These are phyloP conservation scores for Tetracladium maxilliforme DNA, from an alignment of 2,329 filamentous ascomycete species.

Conservation along the genomic window DNA sequence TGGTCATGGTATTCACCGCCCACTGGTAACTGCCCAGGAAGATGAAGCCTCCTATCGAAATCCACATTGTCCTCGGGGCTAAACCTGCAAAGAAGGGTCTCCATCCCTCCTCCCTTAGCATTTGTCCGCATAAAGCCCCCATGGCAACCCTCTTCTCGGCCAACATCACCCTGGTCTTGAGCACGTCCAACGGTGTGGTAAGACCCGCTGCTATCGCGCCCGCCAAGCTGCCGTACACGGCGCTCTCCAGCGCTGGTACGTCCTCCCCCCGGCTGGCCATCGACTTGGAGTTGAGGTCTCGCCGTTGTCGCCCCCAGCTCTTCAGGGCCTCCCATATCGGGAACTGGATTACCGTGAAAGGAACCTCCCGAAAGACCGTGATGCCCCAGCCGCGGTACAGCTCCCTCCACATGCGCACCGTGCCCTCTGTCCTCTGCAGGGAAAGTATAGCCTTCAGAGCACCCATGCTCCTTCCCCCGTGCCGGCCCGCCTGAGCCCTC, in stretches of 20 bases:
- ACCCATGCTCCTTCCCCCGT: constrained; percentile 51
- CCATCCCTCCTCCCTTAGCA: constrained; percentile 49
- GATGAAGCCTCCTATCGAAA: constrained; percentile 83
- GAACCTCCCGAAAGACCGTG: constrained; percentile 89
- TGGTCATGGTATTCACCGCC: constrained; percentile 55
- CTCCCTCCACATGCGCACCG: constrained; percentile 57
- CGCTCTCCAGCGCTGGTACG: constrained; percentile 64
- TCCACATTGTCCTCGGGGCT: constrained; percentile 83
- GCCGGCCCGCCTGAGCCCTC: constrained; percentile 76
- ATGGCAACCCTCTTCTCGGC: constrained; percentile 51
- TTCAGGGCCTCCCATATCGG: constrained; percentile 94
- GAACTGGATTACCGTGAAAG: constrained; percentile 95
- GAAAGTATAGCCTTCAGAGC: constrained; percentile 58
- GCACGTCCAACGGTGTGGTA: constrained; percentile 87
- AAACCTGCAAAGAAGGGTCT: constrained; percentile 61
- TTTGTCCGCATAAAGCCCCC: constrained; percentile 42
- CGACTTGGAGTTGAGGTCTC: constrained; percentile 2
- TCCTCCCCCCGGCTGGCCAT: constrained; percentile 14
- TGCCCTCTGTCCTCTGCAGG: constrained; percentile 23
- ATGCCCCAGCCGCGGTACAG: constrained; percentile 86
- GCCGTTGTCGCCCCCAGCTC: constrained; percentile 29
- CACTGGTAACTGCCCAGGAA: constrained; percentile 91
- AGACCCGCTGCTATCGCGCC: constrained; percentile 76
- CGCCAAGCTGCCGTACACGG: constrained; percentile 67
- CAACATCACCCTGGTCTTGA: constrained; percentile 96